phyloP scores from a whole-genome alignment of 345 rosid species.

The Lepidium sativum region DNA sequence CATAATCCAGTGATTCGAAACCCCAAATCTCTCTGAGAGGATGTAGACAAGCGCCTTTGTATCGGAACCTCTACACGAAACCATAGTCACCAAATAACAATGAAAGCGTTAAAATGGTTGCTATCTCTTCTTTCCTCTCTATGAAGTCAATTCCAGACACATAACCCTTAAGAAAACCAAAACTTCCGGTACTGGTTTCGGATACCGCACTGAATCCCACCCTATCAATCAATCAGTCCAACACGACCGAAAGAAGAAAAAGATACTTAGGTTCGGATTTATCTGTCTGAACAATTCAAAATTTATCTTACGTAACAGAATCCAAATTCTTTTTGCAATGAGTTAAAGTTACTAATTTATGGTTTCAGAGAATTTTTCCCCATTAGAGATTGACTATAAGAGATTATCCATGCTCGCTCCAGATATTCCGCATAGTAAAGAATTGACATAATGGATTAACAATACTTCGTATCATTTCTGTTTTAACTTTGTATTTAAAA shows the following conservation, averaged over 20 bases:
- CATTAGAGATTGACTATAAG: too few species aligned
- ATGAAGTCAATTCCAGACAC: too few species aligned
- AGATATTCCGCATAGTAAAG: too few species aligned
- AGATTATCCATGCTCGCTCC: too few species aligned
- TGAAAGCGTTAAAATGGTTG: not conserved
- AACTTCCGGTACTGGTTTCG: not conserved
- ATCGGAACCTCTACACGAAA: not conserved
- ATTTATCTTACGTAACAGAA: too few species aligned
- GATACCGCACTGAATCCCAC: too few species aligned
- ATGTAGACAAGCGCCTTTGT: constrained; percentile 10
- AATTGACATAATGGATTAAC: too few species aligned
- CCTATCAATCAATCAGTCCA: not conserved
- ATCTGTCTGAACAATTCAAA: not conserved
- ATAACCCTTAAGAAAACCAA: not conserved
- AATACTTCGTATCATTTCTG: too few species aligned
- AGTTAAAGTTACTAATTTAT: too few species aligned
- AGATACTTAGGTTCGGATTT: not conserved
- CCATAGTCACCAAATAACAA: not conserved
- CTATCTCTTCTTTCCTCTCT: not conserved
- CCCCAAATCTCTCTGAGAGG: not conserved
- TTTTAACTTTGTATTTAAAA: too few species aligned
- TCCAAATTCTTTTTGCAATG: too few species aligned
- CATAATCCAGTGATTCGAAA: constrained; percentile 29
- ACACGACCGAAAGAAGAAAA: not conserved
- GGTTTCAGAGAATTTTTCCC: too few species aligned